phyloP scores from a whole-genome alignment of 805 yeast genomes.

The Novakomyces olei region DNA sequence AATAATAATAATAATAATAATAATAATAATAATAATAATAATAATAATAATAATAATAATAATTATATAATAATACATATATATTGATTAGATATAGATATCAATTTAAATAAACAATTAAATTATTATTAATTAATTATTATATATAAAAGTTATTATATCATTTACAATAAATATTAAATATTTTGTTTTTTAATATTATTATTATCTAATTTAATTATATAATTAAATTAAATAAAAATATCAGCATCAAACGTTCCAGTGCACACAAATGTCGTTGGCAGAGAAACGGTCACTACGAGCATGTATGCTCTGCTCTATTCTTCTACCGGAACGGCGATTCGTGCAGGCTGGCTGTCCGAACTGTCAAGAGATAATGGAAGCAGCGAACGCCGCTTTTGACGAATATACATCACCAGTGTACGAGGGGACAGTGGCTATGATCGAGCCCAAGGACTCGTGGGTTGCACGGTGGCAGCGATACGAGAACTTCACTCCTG shows the following conservation, averaged over 20 bases:
- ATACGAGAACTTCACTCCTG: conserved; percentile 2
- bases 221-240: background rate
- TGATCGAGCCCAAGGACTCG: conserved; percentile 2
- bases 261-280: background rate
- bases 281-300: background rate
- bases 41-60: too few species aligned
- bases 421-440: conserved; percentile 3
- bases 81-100: too few species aligned
- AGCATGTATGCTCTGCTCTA: conserved; percentile 2
- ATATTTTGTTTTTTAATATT: background rate
- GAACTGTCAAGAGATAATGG: background rate
- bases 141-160: background rate
- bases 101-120: too few species aligned
- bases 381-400: background rate
- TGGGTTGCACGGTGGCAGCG: conserved; percentile 5
- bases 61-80: too few species aligned
- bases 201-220: background rate
- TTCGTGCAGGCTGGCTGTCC: conserved; percentile 2
- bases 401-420: conserved; percentile 2
- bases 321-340: background rate
- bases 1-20: too few species aligned
- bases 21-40: too few species aligned
- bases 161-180: background rate
- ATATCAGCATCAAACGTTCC: background rate
- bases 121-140: background rate